Evolutionary conservation across 129 eudicot genomes (phyloP), one percentile per base, ranked within the genome.

Genomic region (Sambucus nigra): DNA sequence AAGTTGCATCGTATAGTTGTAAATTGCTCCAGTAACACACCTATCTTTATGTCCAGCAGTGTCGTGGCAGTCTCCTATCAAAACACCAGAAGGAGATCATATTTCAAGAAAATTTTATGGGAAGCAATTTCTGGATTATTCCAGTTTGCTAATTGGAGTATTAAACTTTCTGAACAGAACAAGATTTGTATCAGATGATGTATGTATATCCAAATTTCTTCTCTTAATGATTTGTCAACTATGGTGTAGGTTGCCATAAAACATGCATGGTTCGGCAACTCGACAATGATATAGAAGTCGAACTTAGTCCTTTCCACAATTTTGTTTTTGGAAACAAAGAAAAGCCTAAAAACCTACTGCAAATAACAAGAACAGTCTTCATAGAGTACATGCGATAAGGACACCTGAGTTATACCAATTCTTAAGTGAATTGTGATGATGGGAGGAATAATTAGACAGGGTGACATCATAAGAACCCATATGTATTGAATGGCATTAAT

Each of bases 11-110:
- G 99, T 82, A 60, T 92, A 92, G 84, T 92, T 92, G 79, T 92
- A 70, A 70, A 86, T 92, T 28, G 99, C 99, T 56, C 91, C 99
- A 51, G 94, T 86, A 42, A 86, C 99, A 63, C 99, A 92, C 58
- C 78, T 70, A 68, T 82, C 88, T 51, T 86, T 75, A 14, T 64
- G 82, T 53, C 91, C 94, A 70, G 57, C 64, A 31, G 84, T 55
- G 51, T 92, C 96, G 75, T 92, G 99, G 73, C 99, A 92, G 68
- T 92, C 96, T 69, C 99, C 99, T 92, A 41, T 51, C 38, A 51
- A 58, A 63, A 15, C 15, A 47, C 16, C 19, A 10, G 28, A 48
- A 58, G 19, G 29, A n/a, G 0, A 51, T 22, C 38, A 38, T 0
- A 27, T 22, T 33, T 7, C 29, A 50, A 50, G 15, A 50, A 50